Conservation (phyloP, 768 basidiomycete species). For the Dentipellis sp. region DNA sequence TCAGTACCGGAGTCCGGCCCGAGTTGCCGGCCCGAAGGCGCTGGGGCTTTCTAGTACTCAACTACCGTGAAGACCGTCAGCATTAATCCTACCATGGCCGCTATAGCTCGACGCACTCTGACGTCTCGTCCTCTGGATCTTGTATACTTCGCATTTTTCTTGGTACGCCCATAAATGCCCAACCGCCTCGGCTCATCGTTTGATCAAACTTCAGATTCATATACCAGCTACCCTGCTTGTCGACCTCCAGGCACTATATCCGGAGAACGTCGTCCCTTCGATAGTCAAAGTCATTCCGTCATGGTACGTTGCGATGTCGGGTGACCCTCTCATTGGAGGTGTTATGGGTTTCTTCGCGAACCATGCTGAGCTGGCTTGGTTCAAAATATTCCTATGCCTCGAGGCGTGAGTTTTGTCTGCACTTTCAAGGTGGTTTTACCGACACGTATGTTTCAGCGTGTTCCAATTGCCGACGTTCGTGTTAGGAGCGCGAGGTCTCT, state of each 20-base stretch:
- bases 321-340: slow-evolving; percentile 59
- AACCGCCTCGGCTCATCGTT: not conserved
- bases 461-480: slow-evolving; percentile 77
- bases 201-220: slow-evolving; percentile 37
- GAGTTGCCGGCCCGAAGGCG: too few species aligned
- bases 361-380: slow-evolving; percentile 39
- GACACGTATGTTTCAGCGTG: slow-evolving; percentile 25
- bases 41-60: too few species aligned
- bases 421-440: not conserved
- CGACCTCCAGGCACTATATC: slow-evolving; percentile 64
- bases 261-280: slow-evolving; percentile 38
- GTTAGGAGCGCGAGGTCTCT: slow-evolving; percentile 53
- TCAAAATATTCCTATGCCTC: slow-evolving; percentile 51
- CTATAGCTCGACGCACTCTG: slow-evolving; percentile 27
- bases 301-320: slow-evolving; percentile 47
- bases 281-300: slow-evolving; percentile 33
- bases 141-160: slow-evolving; percentile 63
- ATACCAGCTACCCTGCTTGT: slow-evolving; percentile 59
- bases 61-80: not conserved
- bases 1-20: too few species aligned
- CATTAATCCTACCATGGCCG: not conserved
- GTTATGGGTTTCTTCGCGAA: slow-evolving; percentile 33
- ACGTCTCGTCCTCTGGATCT: slow-evolving; percentile 53
- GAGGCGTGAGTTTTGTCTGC: slow-evolving; percentile 40
- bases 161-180: slow-evolving; percentile 29